These are phyloP conservation scores for Ogataea nitratoaversa DNA, from an alignment of 805 yeast species.

Conservation along the genomic window DNA sequence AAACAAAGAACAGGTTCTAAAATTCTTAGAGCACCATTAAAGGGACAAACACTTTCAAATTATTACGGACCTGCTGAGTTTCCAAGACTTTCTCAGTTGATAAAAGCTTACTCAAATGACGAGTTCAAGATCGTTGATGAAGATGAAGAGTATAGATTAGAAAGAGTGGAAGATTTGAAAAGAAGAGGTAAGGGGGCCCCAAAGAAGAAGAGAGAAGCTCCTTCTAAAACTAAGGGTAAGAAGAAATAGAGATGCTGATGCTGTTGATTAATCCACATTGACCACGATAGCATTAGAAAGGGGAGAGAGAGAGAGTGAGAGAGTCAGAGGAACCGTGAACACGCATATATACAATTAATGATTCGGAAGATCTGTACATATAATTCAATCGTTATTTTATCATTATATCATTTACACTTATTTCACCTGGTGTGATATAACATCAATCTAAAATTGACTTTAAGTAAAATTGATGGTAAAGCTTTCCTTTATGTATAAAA, in stretches of 20 bases:
- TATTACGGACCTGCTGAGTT: conserved; percentile 76
- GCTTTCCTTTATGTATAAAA: too few species aligned
- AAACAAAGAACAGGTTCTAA: conserved; percentile 68
- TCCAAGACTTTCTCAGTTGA: conserved; percentile 45
- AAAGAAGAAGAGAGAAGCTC: conserved; percentile 57
- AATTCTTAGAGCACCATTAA: conserved; percentile 59
- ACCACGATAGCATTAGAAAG: too few species aligned
- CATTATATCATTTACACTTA: too few species aligned
- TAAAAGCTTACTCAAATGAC: conserved; percentile 14
- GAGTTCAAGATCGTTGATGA: neutral
- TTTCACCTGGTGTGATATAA: too few species aligned
- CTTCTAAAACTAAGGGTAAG: conserved; percentile 28
- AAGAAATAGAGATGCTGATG: conserved; percentile 25
- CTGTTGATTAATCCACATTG: too few species aligned
- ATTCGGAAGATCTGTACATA: neutral
- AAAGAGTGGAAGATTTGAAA: conserved; percentile 60
- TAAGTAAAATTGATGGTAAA: too few species aligned
- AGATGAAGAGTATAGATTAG: conserved; percentile 64
- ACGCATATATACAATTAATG: neutral
- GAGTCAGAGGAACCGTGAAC: too few species aligned
- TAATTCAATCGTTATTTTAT: neutral
- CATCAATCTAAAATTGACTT: too few species aligned
- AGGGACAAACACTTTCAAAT: conserved; percentile 64
- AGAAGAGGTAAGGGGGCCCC: conserved; percentile 91
- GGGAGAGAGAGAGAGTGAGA: too few species aligned